Base-by-base conservation (phyloP, 2,329 filamentous ascomycete species). In the Aphanocladium album region DNA sequence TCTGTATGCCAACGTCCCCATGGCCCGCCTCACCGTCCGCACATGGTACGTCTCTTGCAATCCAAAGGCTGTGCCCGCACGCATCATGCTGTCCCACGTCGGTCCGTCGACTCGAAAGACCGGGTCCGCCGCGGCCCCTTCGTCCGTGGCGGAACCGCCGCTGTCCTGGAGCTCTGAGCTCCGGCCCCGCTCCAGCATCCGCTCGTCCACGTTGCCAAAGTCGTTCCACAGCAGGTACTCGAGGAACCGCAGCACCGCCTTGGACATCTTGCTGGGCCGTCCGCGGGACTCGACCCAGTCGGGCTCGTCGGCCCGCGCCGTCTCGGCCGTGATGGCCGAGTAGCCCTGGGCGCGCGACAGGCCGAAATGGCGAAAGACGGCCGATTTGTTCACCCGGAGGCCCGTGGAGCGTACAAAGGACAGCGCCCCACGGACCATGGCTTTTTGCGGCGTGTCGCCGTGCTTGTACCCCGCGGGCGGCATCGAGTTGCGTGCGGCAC, bases 271-370 rank as follows among this genome's bases (percentile, higher is more conserved):
- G 56, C 63, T 66, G 3, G 73, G 73, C 43, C 73, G 67, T 4
- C 73, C 73, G 14, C 73, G 70, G 56, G 72, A 74, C 63, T 75
- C 73, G 57, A 74, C 72, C 72, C 73, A 75, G 62, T 72, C 73
- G 2, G 73, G 73, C 55, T 75, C 72, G 54, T 73, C 71, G 39
- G 71, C 69, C 8, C 71, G 66, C 30, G 55, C 14, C 30, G 45
- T 41, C 19, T 23, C 68, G 21, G 69, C 64, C 62, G 64, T 74
- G n/a, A 75, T 64, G 1, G 73, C 73, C 35, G 72, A 70, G 58
- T 75, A 75, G 39, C 73, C 73, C 60, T 75, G 73, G 2, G 73
- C 74, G 0, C 73, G 72, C 33, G 73, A 73, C 16, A 76, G 67
- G 21, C 71, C 71, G 66, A 76, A 75, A 63, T 76, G 73, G 35